Evolutionary conservation across 1,139 yeast genomes (phyloP), one percentile per base, ranked within the genome.

Genomic region (Sugiyamaella sp.): DNA sequence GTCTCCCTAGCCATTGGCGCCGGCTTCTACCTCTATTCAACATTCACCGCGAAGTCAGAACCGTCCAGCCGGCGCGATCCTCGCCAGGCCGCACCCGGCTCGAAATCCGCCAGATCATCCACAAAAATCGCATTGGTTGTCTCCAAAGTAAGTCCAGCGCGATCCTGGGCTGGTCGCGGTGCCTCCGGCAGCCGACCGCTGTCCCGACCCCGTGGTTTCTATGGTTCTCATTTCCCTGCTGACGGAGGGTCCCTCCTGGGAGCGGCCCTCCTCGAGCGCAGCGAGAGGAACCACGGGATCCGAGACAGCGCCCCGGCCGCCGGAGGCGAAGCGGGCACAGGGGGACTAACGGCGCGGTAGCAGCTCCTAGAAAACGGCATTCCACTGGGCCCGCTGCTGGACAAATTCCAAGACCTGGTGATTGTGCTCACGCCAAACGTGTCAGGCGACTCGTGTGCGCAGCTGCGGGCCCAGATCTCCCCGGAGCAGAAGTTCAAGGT

Each of bases 341-440:
- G 5, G 14, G n/a, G 12, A 6, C 41, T 32, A 24, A 35, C 44
- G 52, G 12, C 9, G 2, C 39, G 52, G 14, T 39, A 56, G 54
- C 44, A 55, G 6, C 40, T 61, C 37, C 46, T 63, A 20, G 60
- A 60, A 17, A 51, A 57, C 14, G 66, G 67, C 2, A 51, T 65
- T n/a, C 67, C 67, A 3, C 33, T 65, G 35, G 51, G 50, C 33
- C 53, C 46, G 14, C 54, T 66, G 32, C 57, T 66, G 16, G 51
- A 40, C 8, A 46, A 50, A 40, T 66, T 54, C 35, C 63, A 68
- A 5, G 60, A 65, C 21, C 55, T 65, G 33, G 68, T 66, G 25
- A 57, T 66, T 2, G 52, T 66, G 5, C 58, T 66, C 25, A 52
- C 62, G 17, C 69, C 67, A 2, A 63, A 58, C 21, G 60, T 62